Evolutionary conservation across 2,329 filamentous ascomycete genomes (phyloP).

Genomic region (Arachnomyces sp.): DNA sequence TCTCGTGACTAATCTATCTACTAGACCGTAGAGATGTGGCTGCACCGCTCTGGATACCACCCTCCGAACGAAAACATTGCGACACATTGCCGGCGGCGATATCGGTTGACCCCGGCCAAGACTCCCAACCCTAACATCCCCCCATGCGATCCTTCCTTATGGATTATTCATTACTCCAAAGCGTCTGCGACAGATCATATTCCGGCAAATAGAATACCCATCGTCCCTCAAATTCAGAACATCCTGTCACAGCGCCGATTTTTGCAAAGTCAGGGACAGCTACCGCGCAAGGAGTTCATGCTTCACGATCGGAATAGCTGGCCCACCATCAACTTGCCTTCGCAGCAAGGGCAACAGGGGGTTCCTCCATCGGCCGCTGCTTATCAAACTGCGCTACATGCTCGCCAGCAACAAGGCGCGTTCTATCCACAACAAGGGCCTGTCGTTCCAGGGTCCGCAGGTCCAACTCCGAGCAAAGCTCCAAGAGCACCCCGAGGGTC

Average conservation of each 20-base stretch:
- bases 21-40: slow-evolving; percentile 80
- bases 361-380: slow-evolving; percentile 44
- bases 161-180: slow-evolving; percentile 84
- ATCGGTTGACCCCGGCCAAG: slow-evolving; percentile 70
- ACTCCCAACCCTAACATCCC: slow-evolving; percentile 62
- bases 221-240: slow-evolving; percentile 34
- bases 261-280: slow-evolving; percentile 67
- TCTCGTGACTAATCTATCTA: slow-evolving; percentile 9
- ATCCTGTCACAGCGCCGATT: slow-evolving; percentile 44
- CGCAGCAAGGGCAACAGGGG: slow-evolving; percentile 43
- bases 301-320: slow-evolving; percentile 81
- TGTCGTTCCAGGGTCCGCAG: slow-evolving; percentile 20
- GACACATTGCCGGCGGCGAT: slow-evolving; percentile 72
- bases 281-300: slow-evolving; percentile 90
- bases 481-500: slow-evolving; percentile 40
- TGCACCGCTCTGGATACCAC: slow-evolving; percentile 73
- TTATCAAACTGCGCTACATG: slow-evolving; percentile 29
- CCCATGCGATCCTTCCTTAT: slow-evolving; percentile 71
- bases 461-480: slow-evolving; percentile 22
- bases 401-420: slow-evolving; percentile 25
- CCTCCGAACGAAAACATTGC: slow-evolving; percentile 65
- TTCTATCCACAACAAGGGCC: slow-evolving; percentile 25
- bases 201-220: slow-evolving; percentile 52
- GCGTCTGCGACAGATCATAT: slow-evolving; percentile 67
- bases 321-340: slow-evolving; percentile 71